Conservation (phyloP, 1,284 basidiomycete species). For the Serendipita sp. region DNA sequence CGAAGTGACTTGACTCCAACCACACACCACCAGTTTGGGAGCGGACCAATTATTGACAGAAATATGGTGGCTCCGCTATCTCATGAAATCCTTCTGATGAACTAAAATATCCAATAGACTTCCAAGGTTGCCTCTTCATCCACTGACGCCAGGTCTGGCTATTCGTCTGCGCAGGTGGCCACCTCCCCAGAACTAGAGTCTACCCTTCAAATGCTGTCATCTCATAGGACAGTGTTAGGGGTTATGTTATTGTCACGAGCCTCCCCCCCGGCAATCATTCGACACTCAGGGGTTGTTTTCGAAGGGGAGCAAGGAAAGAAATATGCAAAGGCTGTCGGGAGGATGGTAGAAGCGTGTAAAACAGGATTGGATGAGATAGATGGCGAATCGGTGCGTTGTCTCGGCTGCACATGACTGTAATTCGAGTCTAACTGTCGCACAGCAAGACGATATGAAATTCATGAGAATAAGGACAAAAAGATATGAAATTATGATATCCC, state of each 20-base stretch:
- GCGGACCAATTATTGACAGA: too few species aligned
- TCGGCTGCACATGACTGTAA: neutral
- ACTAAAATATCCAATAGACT: neutral
- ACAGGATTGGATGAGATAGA: constrained; percentile 58
- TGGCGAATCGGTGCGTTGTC: constrained; percentile 36
- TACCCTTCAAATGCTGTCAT: constrained; percentile 59
- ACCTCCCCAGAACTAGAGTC: constrained; percentile 64
- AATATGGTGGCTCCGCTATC: too few species aligned
- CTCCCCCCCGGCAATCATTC: constrained; percentile 55
- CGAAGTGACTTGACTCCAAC: too few species aligned
- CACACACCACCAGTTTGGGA: too few species aligned
- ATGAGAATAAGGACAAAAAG: constrained; percentile 81
- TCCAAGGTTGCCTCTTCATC: neutral
- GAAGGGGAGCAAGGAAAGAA: constrained; percentile 72
- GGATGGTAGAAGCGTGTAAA: constrained; percentile 66
- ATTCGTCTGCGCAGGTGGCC: constrained; percentile 3
- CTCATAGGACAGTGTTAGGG: constrained; percentile 74
- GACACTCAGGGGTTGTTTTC: constrained; percentile 73
- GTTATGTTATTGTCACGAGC: constrained; percentile 67
- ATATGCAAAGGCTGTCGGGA: constrained; percentile 65
- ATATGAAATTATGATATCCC: constrained; percentile 89
- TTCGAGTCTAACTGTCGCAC: neutral
- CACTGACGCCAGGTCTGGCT: neutral
- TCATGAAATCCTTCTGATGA: too few species aligned
- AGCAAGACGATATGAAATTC: constrained; percentile 73